These are phyloP conservation scores for Athelia psychrophila DNA, from an alignment of 1,284 basidiomycete genomes.

Conservation along the genomic window DNA sequence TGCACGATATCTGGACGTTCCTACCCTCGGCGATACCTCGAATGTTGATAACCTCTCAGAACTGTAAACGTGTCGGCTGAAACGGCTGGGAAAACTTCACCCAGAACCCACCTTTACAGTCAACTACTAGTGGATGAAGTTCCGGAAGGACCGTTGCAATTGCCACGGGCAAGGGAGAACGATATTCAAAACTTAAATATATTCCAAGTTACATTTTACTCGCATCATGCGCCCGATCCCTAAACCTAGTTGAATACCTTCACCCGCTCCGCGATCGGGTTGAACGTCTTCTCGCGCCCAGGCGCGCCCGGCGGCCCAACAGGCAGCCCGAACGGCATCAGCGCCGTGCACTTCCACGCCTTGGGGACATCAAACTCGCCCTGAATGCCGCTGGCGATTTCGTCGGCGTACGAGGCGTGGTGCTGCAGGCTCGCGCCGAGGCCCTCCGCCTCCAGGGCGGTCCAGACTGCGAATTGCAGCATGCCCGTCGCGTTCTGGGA, in stretches of 20 bases:
- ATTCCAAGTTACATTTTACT: too few relatives aligned
- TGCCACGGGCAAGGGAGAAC: too few relatives aligned
- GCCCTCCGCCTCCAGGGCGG: slow-evolving; percentile 1
- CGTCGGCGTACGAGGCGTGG: neutral
- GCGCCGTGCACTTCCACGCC: neutral
- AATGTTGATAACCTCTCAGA: too few relatives aligned
- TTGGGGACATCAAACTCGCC: neutral
- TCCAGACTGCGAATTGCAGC: slow-evolving; percentile 1
- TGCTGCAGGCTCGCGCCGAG: slow-evolving; percentile 1
- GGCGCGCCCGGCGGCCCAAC: neutral
- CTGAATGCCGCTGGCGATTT: neutral
- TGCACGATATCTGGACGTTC: too few relatives aligned
- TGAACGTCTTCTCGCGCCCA: slow-evolving; percentile 1
- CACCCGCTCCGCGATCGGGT: neutral
- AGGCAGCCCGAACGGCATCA: neutral
- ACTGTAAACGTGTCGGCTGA: too few relatives aligned
- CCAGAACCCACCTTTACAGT: too few relatives aligned
- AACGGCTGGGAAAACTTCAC: too few relatives aligned
- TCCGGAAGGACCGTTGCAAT: too few relatives aligned
- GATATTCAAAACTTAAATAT: too few relatives aligned
- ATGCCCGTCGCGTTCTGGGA: neutral
- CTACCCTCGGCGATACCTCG: too few relatives aligned
- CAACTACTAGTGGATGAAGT: too few relatives aligned
- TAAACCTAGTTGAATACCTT: slow-evolving; percentile 2
- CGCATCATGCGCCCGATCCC: too few relatives aligned